Evolutionary conservation across 106 monocot species (phyloP), one percentile per base, ranked within the genome.

Genomic region (Iris macrosiphon): DNA sequence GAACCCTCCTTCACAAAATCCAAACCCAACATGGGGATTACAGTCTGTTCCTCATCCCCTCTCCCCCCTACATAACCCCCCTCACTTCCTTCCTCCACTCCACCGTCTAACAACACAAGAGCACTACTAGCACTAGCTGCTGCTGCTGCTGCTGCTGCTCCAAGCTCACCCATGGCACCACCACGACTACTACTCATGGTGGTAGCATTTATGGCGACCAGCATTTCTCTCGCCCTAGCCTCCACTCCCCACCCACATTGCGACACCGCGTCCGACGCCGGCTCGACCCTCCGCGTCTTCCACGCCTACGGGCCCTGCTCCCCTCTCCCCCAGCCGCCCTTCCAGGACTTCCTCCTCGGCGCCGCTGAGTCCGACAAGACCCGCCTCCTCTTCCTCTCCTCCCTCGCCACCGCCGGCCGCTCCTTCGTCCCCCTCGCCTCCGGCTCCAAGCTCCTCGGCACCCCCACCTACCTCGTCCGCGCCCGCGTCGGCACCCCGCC

Each of bases 401-500:
- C 53, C 19, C 32, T 40, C 1, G 37, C 26, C 50, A 2, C 79
- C 29, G 56, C 71, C 40, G 17, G 8, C 17, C 57, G 40, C 49
- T 28, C 49, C 16, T 58, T 27, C 26, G 66, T 46, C 56, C 66
- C 66, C 55, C 22, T 66, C 34, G 55, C 56, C 42, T 35, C 55
- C 56, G 66, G 55, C 46, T n/a, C 55, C n/a, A 46, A 25, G 1
- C 26, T 67, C 67, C 49, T 67, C 57, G 46, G 48, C 11, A 38
- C 57, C 48, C 57, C 67, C 25, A 67, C 57, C 57, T 67, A 67
- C 57, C 34, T 67, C 29, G 57, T 57, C 49, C 57, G 67, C 66
- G 57, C 67, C 35, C 26, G 14, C 29, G 4, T 67, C 24, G 57
- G 67, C 23, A 58, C 55, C 18, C 67, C 66, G 5, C 48, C 67